These are phyloP conservation scores for Phytophthora tentaculata DNA, from an alignment of 352 stramenopile species.

Conservation along the genomic window DNA sequence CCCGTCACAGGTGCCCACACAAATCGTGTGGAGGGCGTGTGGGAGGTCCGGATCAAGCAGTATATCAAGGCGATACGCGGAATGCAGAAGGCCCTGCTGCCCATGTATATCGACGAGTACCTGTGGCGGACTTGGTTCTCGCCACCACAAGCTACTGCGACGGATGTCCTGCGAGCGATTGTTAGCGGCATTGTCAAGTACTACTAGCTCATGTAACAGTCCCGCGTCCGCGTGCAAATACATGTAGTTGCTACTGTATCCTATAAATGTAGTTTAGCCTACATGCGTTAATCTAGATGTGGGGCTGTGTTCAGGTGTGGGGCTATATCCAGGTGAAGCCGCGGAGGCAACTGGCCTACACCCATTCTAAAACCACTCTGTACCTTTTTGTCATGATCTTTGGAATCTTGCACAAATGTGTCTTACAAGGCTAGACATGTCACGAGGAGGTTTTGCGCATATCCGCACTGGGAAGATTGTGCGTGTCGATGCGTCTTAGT, in stretches of 20 bases:
- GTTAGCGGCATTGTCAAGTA: neutral
- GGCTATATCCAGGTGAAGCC: neutral
- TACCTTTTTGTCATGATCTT: too few species aligned
- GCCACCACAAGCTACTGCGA: neutral
- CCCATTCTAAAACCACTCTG: too few species aligned
- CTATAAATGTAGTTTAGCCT: neutral
- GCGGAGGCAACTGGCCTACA: too few species aligned
- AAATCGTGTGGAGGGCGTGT: constrained; percentile 1
- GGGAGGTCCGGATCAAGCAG: constrained; percentile 1
- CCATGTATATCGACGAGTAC: too few species aligned
- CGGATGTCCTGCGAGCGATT: neutral
- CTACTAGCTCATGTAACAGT: too few species aligned
- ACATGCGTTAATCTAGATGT: neutral
- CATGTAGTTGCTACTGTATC: neutral
- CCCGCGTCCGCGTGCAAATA: too few species aligned
- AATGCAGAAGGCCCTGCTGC: neutral
- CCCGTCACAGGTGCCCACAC: neutral
- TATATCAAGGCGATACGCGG: neutral
- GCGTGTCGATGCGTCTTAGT: too few species aligned
- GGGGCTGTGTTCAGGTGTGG: too few species aligned
- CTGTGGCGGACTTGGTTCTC: neutral
- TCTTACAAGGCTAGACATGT: too few species aligned
- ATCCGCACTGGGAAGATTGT: too few species aligned
- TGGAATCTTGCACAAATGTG: too few species aligned
- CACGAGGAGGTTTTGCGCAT: too few species aligned